phyloP scores from a whole-genome alignment of 208 protist species.

The Leishmania braziliensis region DNA sequence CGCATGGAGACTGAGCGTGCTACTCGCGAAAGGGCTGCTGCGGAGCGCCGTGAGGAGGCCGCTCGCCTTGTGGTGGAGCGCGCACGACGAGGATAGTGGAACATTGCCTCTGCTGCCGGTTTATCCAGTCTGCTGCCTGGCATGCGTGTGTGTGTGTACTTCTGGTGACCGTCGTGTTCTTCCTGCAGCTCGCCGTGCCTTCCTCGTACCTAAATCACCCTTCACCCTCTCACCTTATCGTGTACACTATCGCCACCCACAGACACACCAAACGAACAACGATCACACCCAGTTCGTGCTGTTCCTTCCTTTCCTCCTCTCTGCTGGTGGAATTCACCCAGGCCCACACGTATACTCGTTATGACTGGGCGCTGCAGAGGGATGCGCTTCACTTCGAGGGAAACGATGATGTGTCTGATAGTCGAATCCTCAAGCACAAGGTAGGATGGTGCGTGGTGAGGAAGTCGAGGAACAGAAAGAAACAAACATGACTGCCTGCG shows the following conservation, averaged over 20 bases:
- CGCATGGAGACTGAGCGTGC: slow-evolving; percentile 36
- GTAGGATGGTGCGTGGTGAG: not conserved
- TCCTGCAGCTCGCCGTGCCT: not conserved
- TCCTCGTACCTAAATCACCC: not conserved
- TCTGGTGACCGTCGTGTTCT: not conserved
- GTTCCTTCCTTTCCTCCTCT: not conserved
- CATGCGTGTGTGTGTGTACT: not conserved
- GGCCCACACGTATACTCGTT: not conserved
- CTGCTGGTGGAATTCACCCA: not conserved
- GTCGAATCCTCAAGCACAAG: not conserved
- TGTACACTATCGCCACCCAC: not conserved
- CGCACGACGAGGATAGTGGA: slow-evolving; percentile 12
- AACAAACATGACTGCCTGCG: not conserved
- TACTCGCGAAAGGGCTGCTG: slow-evolving; percentile 32
- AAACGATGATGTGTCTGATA: not conserved
- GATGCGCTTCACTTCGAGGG: not conserved
- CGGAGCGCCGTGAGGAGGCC: slow-evolving; percentile 44
- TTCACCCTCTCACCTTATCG: not conserved
- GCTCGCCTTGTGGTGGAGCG: slow-evolving; percentile 47
- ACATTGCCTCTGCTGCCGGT: not conserved
- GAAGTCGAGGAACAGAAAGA: not conserved
- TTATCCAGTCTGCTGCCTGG: not conserved
- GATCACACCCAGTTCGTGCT: not conserved
- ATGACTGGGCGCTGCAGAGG: not conserved
- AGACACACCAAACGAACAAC: not conserved